Evolutionary conservation across 805 yeast species (phyloP).

Genomic region (Grigorovia jiainica): DNA sequence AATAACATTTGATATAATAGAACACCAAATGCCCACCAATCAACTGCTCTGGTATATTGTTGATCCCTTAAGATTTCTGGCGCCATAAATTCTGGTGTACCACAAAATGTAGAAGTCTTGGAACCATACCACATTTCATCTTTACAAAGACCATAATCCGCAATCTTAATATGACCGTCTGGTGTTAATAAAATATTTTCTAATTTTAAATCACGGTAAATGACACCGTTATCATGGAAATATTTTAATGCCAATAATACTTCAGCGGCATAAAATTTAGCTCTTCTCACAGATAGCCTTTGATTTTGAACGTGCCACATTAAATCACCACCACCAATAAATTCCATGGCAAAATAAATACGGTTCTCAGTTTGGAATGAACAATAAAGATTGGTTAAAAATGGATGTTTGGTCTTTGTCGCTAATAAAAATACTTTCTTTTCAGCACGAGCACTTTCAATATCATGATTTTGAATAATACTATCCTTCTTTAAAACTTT

Average conservation of each 20-base stretch:
- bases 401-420: slow-evolving; percentile 85
- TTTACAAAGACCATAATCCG: slow-evolving; percentile 95
- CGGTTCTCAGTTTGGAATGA: slow-evolving; percentile 98
- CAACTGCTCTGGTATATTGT: slow-evolving; percentile 87
- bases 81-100: slow-evolving; percentile 99
- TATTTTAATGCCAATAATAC: slow-evolving; percentile 84
- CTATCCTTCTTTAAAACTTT: slow-evolving; percentile 94
- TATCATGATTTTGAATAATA: slow-evolving; percentile 91
- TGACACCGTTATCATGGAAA: slow-evolving; percentile 91
- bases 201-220: slow-evolving; percentile 90
- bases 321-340: slow-evolving; percentile 93
- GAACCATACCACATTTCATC: slow-evolving; percentile 81
- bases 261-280: slow-evolving; percentile 96
- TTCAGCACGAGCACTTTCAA: slow-evolving; percentile 89
- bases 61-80: slow-evolving; percentile 94
- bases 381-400: slow-evolving; percentile 80
- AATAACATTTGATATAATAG: slow-evolving; percentile 90
- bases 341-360: slow-evolving; percentile 97
- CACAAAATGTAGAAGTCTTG: slow-evolving; percentile 92
- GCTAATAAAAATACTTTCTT: slow-evolving; percentile 82
- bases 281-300: slow-evolving; percentile 79
- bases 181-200: slow-evolving; percentile 87
- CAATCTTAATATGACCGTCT: slow-evolving; percentile 91
- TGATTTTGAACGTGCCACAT: slow-evolving; percentile 99
- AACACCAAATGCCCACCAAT: slow-evolving; percentile 99